Percentiles rank a stretch among this genome's conserved stretches.
Conservation (phyloP, 1,284 basidiomycete genomes). For the Ganoderma boninense region DNA sequence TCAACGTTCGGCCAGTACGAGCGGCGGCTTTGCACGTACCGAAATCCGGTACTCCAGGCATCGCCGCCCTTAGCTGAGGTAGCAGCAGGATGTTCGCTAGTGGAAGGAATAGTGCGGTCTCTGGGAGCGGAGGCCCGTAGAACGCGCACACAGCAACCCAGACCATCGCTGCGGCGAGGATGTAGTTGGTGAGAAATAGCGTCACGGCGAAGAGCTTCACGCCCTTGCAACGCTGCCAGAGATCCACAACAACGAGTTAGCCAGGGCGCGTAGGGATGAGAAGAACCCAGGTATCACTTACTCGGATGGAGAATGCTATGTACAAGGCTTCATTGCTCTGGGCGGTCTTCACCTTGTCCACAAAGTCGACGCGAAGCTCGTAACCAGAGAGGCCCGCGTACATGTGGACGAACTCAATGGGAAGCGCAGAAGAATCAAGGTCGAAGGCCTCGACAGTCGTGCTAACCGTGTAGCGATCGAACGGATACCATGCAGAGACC, state of each 20-base stretch:
- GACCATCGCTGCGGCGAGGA: slow-evolving; percentile 19
- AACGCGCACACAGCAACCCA: slow-evolving; percentile 22
- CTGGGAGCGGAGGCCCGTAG: slow-evolving; percentile 14
- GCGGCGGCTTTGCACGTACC: background rate
- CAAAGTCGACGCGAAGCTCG: slow-evolving; percentile 1
- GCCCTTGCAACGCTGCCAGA: slow-evolving; percentile 10
- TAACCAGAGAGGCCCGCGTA: slow-evolving; percentile 18
- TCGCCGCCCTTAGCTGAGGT: slow-evolving; percentile 16
- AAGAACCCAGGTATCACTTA: background rate
- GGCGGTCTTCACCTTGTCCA: slow-evolving; percentile 9
- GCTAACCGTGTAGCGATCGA: slow-evolving; percentile 13
- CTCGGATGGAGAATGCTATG: slow-evolving; percentile 13
- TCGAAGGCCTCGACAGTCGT: slow-evolving; percentile 17
- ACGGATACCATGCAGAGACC: slow-evolving; percentile 20
- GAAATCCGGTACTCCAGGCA: slow-evolving; percentile 21
- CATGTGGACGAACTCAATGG: slow-evolving; percentile 9
- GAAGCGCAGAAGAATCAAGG: slow-evolving; percentile 1
- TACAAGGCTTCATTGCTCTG: slow-evolving; percentile 11
- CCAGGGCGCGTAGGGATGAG: background rate
- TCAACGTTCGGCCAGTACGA: too few relatives aligned
- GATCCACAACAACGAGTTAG: background rate
- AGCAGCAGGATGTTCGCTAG: slow-evolving; percentile 22
- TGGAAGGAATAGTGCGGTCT: slow-evolving; percentile 19
- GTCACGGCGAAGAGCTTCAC: slow-evolving; percentile 19
- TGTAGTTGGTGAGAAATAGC: slow-evolving; percentile 22